These are phyloP conservation scores for Camellia japonica DNA, from an alignment of 148 eudicot genomes.

Conservation along the genomic window DNA sequence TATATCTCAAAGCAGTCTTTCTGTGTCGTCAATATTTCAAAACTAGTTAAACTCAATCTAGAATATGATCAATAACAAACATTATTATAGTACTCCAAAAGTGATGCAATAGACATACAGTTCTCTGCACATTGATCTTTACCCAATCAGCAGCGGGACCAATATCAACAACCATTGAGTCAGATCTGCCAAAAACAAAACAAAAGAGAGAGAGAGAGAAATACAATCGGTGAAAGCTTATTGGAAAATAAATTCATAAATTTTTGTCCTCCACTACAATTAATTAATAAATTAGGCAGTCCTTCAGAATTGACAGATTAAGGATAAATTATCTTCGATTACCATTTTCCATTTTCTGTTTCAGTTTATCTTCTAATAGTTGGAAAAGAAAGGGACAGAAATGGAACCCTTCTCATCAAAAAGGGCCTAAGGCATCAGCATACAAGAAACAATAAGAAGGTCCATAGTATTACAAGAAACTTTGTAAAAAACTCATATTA, in stretches of 20 bases:
- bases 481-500: not conserved
- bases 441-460: not conserved
- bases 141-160: constrained; percentile 94
- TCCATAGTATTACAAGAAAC: not conserved
- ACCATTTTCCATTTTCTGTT: not conserved
- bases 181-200: constrained; percentile 39
- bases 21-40: constrained; percentile 33
- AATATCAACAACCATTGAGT: constrained; percentile 59
- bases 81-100: not conserved
- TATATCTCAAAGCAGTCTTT: constrained; percentile 94
- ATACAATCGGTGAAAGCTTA: not conserved
- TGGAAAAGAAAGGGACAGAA: constrained; percentile 1
- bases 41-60: constrained; percentile 9
- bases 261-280: constrained; percentile 1
- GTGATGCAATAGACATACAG: constrained; percentile 42
- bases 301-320: not conserved
- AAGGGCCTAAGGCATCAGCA: constrained; percentile 7
- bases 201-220: not conserved
- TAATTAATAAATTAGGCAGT: not conserved
- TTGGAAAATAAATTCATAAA: not conserved
- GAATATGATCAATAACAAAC: not conserved
- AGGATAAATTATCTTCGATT: not conserved
- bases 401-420: constrained; percentile 1
- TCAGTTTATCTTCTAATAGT: not conserved
- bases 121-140: constrained; percentile 82